Evolutionary conservation across 352 stramenopile species (phyloP), one percentile per base, ranked within the genome.

Genomic region (Phytophthora pisi): DNA sequence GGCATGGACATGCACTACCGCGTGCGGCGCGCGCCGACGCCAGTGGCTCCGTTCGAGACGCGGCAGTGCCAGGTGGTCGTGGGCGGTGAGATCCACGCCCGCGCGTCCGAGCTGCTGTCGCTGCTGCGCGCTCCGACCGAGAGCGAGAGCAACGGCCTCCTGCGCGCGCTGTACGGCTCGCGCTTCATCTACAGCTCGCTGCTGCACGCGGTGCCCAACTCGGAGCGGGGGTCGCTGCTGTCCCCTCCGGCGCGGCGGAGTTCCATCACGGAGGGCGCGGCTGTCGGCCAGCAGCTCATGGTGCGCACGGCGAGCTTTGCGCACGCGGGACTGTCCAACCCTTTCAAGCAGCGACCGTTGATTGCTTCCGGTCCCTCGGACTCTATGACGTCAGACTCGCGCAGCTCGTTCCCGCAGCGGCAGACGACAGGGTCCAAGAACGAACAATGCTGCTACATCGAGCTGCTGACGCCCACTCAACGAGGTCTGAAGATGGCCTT

Each of bases 131-230:
- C 63, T 20, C 54, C 71, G 0, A 74, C 52, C 1, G 74, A 82
- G 47, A 79, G 64, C n/a, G 74, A 79, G 47, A 75, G 70, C 54
- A 82, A 82, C 38, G 57, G 64, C 6, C 36, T 77, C 2, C 45
- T 79, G n/a, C 64, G 63, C 6, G 74, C 67, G 4, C 24, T 72
- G 0, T 77, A 68, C 36, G 59, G 64, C n/a, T 68, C 68, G 31
- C 53, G 69, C 1, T 74, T 75, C 49, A 82, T 82, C 67, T 82
- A 79, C 57, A 75, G 70, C 20, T 82, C 74, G 26, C 42, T 82
- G 2, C 13, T 79, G 28, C 74, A 79, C 54, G n/a, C 68, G 1
- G 23, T 79, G 5, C 46, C 49, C 2, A 68, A 26, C 45, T 45
- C 57, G 13, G 64, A 69, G n/a, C 51, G 49, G 8, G 51, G 60